Conservation (phyloP, 2,329 filamentous ascomycete genomes). For the Trichophyton benhamiae region DNA sequence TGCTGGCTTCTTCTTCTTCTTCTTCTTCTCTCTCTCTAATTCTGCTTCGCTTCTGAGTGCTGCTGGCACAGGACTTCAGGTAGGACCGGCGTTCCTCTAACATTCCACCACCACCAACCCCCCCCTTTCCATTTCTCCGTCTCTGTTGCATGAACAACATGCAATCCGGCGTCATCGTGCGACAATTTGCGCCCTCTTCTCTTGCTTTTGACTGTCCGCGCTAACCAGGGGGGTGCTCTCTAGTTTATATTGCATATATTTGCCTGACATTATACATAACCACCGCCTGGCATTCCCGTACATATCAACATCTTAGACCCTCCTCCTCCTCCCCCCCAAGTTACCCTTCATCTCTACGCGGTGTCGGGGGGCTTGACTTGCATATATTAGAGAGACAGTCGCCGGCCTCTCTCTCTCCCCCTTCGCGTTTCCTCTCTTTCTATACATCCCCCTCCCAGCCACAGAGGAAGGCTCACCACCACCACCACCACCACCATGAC, state of each 20-base stretch:
- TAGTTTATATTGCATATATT: no score
- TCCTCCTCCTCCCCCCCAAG: no score
- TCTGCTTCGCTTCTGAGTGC: neutral
- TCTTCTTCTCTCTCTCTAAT: neutral
- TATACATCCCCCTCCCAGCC: neutral
- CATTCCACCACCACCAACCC: neutral
- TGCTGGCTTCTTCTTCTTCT: neutral
- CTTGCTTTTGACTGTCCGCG: neutral
- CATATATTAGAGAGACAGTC: neutral
- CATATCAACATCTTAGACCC: no score
- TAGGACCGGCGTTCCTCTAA: neutral
- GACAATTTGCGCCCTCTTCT: neutral
- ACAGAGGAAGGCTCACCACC: neutral
- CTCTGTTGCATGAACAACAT: neutral
- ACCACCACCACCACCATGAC: slow-evolving; percentile 9
- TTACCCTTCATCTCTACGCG: no score
- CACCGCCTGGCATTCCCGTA: no score
- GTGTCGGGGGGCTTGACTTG: no score
- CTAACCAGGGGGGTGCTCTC: neutral
- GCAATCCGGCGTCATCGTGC: neutral
- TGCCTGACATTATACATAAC: no score
- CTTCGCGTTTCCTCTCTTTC: neutral
- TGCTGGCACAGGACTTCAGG: neutral
- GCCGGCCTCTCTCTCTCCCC: neutral
- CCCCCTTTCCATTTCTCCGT: neutral